Conservation (phyloP, 2,329 filamentous ascomycete genomes). For the Pseudocercospora pini-densiflorae region DNA sequence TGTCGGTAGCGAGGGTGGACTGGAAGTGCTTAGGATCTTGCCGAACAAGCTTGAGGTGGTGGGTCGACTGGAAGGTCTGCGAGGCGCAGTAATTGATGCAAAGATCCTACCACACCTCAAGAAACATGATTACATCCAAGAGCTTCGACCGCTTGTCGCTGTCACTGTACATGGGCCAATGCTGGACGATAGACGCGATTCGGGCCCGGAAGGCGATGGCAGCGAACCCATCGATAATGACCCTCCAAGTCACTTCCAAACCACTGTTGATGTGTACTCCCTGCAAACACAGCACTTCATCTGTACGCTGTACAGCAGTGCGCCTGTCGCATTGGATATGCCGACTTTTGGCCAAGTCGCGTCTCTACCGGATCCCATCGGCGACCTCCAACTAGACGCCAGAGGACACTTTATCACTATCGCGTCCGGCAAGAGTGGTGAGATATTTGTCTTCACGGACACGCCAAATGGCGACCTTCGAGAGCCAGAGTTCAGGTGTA, state of each 20-base stretch:
- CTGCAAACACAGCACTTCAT: constrained; percentile 74
- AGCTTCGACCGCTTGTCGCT: constrained; percentile 73
- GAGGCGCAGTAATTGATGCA: constrained; percentile 78
- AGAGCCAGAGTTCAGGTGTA: constrained; percentile 61
- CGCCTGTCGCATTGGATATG: constrained; percentile 56
- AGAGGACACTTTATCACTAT: constrained; percentile 74
- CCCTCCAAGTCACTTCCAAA: constrained; percentile 71
- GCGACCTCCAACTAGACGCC: constrained; percentile 74
- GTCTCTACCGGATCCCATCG: constrained; percentile 64
- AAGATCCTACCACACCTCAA: constrained; percentile 77
- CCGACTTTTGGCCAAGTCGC: constrained; percentile 32
- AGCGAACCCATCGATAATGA: constrained; percentile 39
- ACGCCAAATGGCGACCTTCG: constrained; percentile 35
- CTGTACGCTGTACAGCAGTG: constrained; percentile 73
- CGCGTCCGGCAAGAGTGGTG: constrained; percentile 81
- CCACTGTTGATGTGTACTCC: constrained; percentile 87
- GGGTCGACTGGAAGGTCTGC: constrained; percentile 74
- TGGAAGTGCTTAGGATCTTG: constrained; percentile 76
- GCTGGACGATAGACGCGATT: constrained; percentile 49
- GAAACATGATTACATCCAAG: constrained; percentile 54
- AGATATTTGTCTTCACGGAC: constrained; percentile 74
- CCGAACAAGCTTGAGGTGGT: constrained; percentile 73
- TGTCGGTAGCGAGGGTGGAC: constrained; percentile 77
- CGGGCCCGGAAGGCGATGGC: constrained; percentile 39
- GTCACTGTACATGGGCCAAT: constrained; percentile 80